Percentiles rank a stretch among this genome's conserved stretches.
These are phyloP conservation scores for Sarocladium oryzae DNA, from an alignment of 2,329 filamentous ascomycete genomes.

Conservation along the genomic window DNA sequence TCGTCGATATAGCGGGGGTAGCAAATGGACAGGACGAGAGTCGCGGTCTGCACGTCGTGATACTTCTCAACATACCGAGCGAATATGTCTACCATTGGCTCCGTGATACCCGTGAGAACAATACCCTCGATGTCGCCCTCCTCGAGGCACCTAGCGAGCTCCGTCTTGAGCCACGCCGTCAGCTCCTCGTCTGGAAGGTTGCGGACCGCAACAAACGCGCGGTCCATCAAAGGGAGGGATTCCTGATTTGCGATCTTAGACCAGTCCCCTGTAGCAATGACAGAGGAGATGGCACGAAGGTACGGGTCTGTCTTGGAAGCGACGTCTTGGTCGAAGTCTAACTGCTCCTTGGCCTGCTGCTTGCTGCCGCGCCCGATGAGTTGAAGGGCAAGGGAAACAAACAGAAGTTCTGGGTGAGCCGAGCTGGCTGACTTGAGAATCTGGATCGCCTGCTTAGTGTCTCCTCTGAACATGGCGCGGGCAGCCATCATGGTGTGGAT, in stretches of 20 bases:
- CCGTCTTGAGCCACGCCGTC: conserved; percentile 60
- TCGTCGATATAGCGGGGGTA: conserved; percentile 73
- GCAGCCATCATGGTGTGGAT: conserved; percentile 69
- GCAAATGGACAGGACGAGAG: conserved; percentile 66
- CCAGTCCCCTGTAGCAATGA: conserved; percentile 75
- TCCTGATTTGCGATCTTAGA: conserved; percentile 63
- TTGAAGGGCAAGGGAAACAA: conserved; percentile 62
- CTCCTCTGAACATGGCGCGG: conserved; percentile 66
- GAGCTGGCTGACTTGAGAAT: conserved; percentile 63
- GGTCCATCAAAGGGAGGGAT: conserved; percentile 67
- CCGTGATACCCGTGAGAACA: conserved; percentile 70
- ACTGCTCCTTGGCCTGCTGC: conserved; percentile 37
- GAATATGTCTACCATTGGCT: conserved; percentile 66
- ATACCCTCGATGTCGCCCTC: conserved; percentile 72
- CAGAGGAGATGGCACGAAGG: conserved; percentile 69
- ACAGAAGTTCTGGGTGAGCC: conserved; percentile 56
- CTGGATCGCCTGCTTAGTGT: conserved; percentile 61
- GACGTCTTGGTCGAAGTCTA: conserved; percentile 52
- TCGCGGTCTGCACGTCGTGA: conserved; percentile 72
- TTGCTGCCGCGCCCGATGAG: conserved; percentile 48
- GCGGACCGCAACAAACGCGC: conserved; percentile 65
- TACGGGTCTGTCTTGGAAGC: conserved; percentile 68
- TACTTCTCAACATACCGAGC: conserved; percentile 70
- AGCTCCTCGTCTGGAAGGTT: conserved; percentile 57
- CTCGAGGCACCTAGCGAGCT: conserved; percentile 53